A percentile compares a stretch with the other conserved stretches of the same genome.
These are phyloP conservation scores for Flaveria brownii DNA, from an alignment of 129 eudicot species.

Conservation along the genomic window DNA sequence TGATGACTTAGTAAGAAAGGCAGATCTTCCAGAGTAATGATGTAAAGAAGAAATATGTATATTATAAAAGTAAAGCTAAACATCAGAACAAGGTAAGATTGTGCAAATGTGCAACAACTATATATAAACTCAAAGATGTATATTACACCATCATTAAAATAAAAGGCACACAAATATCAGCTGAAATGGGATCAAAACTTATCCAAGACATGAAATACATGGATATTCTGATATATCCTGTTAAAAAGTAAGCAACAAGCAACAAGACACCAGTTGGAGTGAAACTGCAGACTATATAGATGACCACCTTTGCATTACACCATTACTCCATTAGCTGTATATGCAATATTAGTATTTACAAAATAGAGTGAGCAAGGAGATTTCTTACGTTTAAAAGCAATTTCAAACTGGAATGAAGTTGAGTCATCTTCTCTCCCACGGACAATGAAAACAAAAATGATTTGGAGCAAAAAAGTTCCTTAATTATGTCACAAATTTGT, in stretches of 20 bases:
- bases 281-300: neutral
- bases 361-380: neutral
- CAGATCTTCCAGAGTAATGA: neutral
- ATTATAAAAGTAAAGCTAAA: constrained; percentile 9
- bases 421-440: neutral
- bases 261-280: neutral
- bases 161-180: neutral
- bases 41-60: constrained; percentile 17
- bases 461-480: neutral
- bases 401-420: neutral
- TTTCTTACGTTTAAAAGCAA: constrained; percentile 18
- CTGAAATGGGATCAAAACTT: constrained; percentile 22
- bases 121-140: neutral
- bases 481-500: neutral
- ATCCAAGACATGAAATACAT: constrained; percentile 18
- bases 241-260: constrained; percentile 5
- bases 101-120: neutral
- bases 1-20: neutral
- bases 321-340: neutral
- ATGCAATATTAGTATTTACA: constrained; percentile 3
- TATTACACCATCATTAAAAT: constrained; percentile 9
- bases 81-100: constrained; percentile 1
- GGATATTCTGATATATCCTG: neutral
- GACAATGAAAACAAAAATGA: neutral
- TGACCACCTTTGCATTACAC: constrained; percentile 12